phyloP scores from a whole-genome alignment of 257 asterid genomes.

The Nicotiana noctiflora region DNA sequence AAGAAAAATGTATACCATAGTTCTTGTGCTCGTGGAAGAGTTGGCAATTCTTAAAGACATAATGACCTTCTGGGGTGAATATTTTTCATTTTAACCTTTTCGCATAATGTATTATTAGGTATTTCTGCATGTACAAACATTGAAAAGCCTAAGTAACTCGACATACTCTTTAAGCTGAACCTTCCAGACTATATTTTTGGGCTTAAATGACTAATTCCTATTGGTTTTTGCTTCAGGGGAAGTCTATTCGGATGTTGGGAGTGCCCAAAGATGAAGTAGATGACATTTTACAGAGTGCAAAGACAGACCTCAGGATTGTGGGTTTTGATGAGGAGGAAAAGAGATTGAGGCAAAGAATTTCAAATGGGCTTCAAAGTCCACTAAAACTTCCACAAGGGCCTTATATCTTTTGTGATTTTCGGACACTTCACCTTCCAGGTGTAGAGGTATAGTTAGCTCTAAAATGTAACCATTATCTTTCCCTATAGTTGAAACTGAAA shows the following conservation, averaged over 20 bases:
- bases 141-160: not conserved
- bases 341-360: conserved; percentile 55
- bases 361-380: conserved; percentile 23
- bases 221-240: conserved; percentile 44
- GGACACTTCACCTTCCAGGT: conserved; percentile 76
- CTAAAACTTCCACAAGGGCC: conserved; percentile 68
- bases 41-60: not conserved
- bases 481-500: not conserved
- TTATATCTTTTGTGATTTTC: conserved; percentile 73
- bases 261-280: conserved; percentile 71
- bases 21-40: not conserved
- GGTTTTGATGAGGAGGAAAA: conserved; percentile 90
- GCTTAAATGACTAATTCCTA: not conserved
- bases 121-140: not conserved
- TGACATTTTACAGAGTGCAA: conserved; percentile 54
- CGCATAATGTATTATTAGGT: not conserved
- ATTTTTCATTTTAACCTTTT: not conserved
- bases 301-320: conserved; percentile 65
- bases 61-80: not conserved
- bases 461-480: not conserved
- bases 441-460: conserved; percentile 42
- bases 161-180: not conserved
- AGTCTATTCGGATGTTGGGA: conserved; percentile 86
- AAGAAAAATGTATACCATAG: not conserved
- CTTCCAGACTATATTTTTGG: not conserved